These are phyloP conservation scores for Aspergillus brasiliensis DNA, from an alignment of 2,329 filamentous ascomycete species.

Conservation along the genomic window DNA sequence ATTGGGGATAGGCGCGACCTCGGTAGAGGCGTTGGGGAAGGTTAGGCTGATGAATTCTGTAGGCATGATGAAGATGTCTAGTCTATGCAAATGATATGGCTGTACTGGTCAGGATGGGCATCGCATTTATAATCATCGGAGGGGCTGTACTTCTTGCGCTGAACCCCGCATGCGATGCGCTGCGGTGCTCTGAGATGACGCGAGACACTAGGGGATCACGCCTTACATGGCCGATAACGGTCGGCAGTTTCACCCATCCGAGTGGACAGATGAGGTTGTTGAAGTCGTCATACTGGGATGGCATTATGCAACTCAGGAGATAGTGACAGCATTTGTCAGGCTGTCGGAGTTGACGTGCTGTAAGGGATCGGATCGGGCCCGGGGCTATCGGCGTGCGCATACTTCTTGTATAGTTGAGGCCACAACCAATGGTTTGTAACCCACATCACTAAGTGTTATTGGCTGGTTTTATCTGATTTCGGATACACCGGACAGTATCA, in stretches of 20 bases:
- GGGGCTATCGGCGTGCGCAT: too few species aligned
- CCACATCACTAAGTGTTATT: too few species aligned
- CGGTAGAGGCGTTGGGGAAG: constrained; percentile 60
- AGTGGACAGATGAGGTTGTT: neutral
- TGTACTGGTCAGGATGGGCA: neutral
- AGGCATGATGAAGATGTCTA: constrained; percentile 22
- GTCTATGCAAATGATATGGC: neutral
- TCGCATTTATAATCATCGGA: neutral
- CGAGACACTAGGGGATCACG: constrained; percentile 3
- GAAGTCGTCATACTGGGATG: neutral
- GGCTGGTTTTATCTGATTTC: too few species aligned
- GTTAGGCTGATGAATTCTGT: constrained; percentile 62
- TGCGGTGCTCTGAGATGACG: neutral
- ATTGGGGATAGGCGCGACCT: constrained; percentile 56
- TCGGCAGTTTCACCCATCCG: neutral
- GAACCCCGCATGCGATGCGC: neutral
- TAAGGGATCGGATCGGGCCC: too few species aligned
- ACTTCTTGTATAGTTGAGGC: too few species aligned
- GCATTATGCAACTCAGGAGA: neutral
- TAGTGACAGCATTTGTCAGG: neutral
- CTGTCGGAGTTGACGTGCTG: too few species aligned
- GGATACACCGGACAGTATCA: too few species aligned
- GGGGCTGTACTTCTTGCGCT: neutral
- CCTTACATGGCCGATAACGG: constrained; percentile 2
- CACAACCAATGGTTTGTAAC: too few species aligned